Conservation (phyloP, 306 rosid genomes). For the Pyrus communis region DNA sequence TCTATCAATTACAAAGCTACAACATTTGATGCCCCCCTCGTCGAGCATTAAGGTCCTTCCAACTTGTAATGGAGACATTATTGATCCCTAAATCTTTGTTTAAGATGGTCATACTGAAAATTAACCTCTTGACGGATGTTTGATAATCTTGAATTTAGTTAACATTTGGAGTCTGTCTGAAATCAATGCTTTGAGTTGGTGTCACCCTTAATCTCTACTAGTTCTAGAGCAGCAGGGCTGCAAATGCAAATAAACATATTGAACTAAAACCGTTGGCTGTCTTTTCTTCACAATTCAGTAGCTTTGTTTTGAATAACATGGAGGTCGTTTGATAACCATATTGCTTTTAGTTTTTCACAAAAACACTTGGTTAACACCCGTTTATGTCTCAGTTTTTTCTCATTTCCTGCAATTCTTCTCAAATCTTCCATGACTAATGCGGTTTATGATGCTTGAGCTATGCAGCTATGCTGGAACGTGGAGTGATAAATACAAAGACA, state of each 20-base stretch:
- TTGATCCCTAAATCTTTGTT: background rate
- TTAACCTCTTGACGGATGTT: background rate
- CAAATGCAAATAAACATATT: background rate
- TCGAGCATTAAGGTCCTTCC: background rate
- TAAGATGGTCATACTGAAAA: background rate
- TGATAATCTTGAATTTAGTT: background rate
- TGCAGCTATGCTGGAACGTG: conserved; percentile 86
- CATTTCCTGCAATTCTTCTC: background rate
- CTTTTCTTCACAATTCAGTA: background rate
- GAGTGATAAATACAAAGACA: conserved; percentile 81
- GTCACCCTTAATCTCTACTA: background rate
- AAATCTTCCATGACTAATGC: background rate
- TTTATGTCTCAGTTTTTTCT: background rate
- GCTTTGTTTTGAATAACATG: background rate
- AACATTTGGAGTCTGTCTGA: background rate
- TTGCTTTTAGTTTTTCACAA: too few species aligned
- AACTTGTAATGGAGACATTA: too few species aligned
- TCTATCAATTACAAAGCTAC: background rate
- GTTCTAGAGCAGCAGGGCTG: background rate
- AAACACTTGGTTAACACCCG: too few species aligned
- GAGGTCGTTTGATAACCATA: background rate
- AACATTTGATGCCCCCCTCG: background rate
- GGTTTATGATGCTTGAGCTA: conserved; percentile 1
- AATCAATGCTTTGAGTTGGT: background rate
- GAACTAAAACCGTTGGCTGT: background rate